phyloP scores from a whole-genome alignment of 768 basidiomycete species.

The Leucosporidium scottii region DNA sequence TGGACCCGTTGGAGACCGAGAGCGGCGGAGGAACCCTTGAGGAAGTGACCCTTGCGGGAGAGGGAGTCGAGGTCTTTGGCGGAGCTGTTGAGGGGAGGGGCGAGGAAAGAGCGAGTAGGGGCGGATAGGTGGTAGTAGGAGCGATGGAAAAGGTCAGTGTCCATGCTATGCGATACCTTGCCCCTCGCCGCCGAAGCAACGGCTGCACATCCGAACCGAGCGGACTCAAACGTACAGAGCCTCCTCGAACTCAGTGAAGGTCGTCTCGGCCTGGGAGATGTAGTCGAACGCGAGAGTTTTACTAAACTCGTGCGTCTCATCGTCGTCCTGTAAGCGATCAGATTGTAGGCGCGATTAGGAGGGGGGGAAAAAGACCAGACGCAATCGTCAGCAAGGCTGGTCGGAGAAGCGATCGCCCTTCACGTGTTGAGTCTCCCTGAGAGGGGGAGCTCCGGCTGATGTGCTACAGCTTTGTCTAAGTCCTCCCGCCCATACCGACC shows the following conservation, averaged over 20 bases:
- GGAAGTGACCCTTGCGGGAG: slow-evolving; percentile 77
- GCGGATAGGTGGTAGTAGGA: not conserved
- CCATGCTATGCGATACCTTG: not conserved
- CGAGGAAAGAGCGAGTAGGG: slow-evolving; percentile 8
- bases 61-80: slow-evolving; percentile 56
- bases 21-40: slow-evolving; percentile 95
- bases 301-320: slow-evolving; percentile 61
- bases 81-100: slow-evolving; percentile 15
- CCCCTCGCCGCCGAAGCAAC: too few species aligned
- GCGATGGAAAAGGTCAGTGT: not conserved
- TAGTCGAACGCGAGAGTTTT: slow-evolving; percentile 69
- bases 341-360: too few species aligned
- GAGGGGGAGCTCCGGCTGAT: too few species aligned
- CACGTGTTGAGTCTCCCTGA: too few species aligned
- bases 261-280: slow-evolving; percentile 67
- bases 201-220: not conserved
- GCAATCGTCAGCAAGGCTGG: not conserved
- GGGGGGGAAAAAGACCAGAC: not conserved
- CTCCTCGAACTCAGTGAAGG: slow-evolving; percentile 69
- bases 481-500: too few species aligned
- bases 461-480: too few species aligned
- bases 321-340: slow-evolving; percentile 55
- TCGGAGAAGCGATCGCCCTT: not conserved
- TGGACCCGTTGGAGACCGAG: slow-evolving; percentile 78
- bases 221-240: slow-evolving; percentile 57